phyloP scores from a whole-genome alignment of 495 filamentous ascomycete genomes.

The Podospora australis region DNA sequence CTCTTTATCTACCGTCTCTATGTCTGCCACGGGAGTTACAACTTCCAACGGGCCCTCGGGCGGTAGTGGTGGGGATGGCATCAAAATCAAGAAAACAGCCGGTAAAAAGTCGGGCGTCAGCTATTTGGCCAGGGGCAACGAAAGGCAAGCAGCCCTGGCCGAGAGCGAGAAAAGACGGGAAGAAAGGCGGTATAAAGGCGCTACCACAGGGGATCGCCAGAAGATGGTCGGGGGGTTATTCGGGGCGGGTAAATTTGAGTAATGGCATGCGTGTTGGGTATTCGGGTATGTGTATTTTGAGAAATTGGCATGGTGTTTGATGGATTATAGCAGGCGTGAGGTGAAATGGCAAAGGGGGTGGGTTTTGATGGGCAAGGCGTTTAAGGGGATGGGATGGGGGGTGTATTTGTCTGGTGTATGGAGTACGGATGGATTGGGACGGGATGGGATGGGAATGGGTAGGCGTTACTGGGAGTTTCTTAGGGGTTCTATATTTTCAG shows the following conservation, averaged over 20 bases:
- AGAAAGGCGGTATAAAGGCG: conserved; percentile 62
- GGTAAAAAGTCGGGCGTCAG: conserved; percentile 58
- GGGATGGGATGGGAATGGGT: neutral
- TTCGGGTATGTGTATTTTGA: neutral
- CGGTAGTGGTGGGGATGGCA: conserved; percentile 34
- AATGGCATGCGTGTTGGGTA: neutral
- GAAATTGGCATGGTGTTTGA: neutral
- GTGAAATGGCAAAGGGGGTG: too few relatives aligned
- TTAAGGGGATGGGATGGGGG: neutral
- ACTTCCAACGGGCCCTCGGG: conserved; percentile 21
- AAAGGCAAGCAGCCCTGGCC: conserved; percentile 51
- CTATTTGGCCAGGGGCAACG: conserved; percentile 71
- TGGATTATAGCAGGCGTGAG: neutral
- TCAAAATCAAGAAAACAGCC: conserved; percentile 64
- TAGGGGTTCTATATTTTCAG: too few relatives aligned
- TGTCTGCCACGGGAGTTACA: conserved; percentile 24
- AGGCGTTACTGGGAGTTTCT: too few relatives aligned
- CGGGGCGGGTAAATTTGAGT: conserved; percentile 46
- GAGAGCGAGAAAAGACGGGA: conserved; percentile 57
- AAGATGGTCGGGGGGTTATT: conserved; percentile 46
- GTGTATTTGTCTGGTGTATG: neutral
- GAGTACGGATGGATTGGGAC: neutral
- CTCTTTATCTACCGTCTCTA: conserved; percentile 26
- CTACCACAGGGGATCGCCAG: conserved; percentile 34
- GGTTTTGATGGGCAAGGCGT: neutral